phyloP scores from a whole-genome alignment of 176 grass and related monocot genomes.

The Eleusine indica region DNA sequence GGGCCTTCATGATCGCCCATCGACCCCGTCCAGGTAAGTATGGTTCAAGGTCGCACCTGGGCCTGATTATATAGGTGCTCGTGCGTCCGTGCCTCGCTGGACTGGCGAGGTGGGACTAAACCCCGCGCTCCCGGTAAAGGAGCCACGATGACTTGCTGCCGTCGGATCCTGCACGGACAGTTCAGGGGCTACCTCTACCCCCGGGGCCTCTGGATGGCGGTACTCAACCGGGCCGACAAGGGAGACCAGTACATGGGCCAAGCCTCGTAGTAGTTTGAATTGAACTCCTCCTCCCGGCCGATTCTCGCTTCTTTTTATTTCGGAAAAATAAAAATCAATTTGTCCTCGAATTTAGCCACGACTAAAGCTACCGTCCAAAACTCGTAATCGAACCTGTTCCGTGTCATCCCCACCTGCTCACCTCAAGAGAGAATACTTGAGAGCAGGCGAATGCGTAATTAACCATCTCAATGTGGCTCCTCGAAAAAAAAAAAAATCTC shows the following conservation, averaged over 20 bases:
- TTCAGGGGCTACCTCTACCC: background rate
- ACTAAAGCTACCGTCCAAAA: too few relatives aligned
- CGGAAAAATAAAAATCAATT: background rate
- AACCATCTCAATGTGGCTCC: background rate
- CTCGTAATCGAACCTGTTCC: background rate
- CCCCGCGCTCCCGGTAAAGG: background rate
- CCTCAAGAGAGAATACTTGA: too few relatives aligned
- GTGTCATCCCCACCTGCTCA: background rate
- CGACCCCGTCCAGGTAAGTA: constrained; percentile 34
- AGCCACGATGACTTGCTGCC: background rate
- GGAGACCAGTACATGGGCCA: background rate
- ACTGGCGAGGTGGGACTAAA: background rate
- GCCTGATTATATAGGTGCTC: background rate
- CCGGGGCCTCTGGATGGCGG: too few relatives aligned
- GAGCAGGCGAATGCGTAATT: too few relatives aligned
- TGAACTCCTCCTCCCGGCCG: background rate
- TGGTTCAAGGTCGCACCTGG: background rate
- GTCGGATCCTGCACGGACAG: background rate
- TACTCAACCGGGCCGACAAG: background rate
- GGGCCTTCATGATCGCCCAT: background rate
- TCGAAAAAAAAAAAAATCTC: background rate
- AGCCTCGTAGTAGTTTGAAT: too few relatives aligned
- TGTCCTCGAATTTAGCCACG: background rate
- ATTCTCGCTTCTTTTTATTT: background rate
- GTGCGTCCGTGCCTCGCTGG: rapidly evolving